These are phyloP conservation scores for Colletotrichum sp. DNA, from an alignment of 2,329 filamentous ascomycete species.

Conservation along the genomic window DNA sequence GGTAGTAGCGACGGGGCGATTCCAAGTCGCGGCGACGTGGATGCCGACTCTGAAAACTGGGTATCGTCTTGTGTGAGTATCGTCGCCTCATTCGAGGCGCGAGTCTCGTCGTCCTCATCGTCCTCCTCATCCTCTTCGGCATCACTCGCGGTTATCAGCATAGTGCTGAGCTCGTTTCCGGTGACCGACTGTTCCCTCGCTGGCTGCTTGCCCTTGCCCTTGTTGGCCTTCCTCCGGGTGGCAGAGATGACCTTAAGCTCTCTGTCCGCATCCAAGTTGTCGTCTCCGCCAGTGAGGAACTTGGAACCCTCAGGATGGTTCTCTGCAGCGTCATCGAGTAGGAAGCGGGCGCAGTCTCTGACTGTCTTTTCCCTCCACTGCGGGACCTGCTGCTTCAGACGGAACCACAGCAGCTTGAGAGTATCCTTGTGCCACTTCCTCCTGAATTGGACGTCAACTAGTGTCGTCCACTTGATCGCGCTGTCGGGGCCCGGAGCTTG, in stretches of 20 bases:
- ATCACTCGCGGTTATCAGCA: not conserved
- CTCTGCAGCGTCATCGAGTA: constrained; percentile 37
- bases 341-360: constrained; percentile 38
- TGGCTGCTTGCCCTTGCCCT: not conserved
- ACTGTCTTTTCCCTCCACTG: constrained; percentile 33
- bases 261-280: not conserved
- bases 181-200: not conserved
- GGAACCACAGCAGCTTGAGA: constrained; percentile 44
- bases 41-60: not conserved
- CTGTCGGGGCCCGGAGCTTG: constrained; percentile 44
- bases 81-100: not conserved
- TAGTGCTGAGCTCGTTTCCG: not conserved
- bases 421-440: constrained; percentile 41
- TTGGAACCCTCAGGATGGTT: not conserved
- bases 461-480: constrained; percentile 52
- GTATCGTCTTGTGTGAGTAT: not conserved
- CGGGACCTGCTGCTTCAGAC: constrained; percentile 39
- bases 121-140: not conserved
- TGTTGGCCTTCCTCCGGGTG: not conserved
- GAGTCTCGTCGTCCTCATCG: not conserved
- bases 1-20: not conserved
- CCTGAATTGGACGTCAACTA: constrained; percentile 47
- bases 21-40: not conserved
- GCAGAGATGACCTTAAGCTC: not conserved
- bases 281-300: not conserved